These are phyloP conservation scores for Hirsutella minnesotensis DNA, from an alignment of 2,329 filamentous ascomycete species.

Conservation along the genomic window DNA sequence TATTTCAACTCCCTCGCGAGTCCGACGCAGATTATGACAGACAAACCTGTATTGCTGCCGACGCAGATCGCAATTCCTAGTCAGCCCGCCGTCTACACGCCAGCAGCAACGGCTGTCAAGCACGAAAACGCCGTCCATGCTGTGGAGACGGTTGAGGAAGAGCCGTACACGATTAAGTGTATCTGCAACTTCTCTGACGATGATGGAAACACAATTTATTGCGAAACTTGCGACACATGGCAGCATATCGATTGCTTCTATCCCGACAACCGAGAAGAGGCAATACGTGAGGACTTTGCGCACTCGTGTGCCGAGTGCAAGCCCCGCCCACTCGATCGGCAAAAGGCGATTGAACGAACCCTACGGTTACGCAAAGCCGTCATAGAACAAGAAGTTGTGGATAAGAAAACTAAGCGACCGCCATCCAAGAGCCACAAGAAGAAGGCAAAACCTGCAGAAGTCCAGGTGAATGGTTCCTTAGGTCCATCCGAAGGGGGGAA, in stretches of 20 bases:
- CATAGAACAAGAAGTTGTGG: slow-evolving; percentile 33
- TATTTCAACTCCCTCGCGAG: slow-evolving; percentile 26
- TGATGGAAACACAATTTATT: slow-evolving; percentile 95
- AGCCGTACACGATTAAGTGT: slow-evolving; percentile 94
- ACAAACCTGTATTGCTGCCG: slow-evolving; percentile 40
- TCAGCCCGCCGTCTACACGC: slow-evolving; percentile 32
- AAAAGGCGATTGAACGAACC: slow-evolving; percentile 59
- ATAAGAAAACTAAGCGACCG: slow-evolving; percentile 64
- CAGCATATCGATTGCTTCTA: slow-evolving; percentile 98
- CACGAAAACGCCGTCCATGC: slow-evolving; percentile 29
- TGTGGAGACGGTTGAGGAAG: slow-evolving; percentile 51
- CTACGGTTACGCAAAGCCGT: slow-evolving; percentile 44
- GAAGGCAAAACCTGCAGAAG: slow-evolving; percentile 61
- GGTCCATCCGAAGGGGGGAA: slow-evolving; percentile 45
- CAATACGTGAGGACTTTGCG: slow-evolving; percentile 58
- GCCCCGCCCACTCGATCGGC: slow-evolving; percentile 61
- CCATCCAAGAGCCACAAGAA: slow-evolving; percentile 79
- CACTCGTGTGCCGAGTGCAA: slow-evolving; percentile 88
- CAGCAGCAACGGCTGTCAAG: slow-evolving; percentile 18
- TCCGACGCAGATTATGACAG: slow-evolving; percentile 49
- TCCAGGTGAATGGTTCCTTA: slow-evolving; percentile 55
- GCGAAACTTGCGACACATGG: slow-evolving; percentile 93
- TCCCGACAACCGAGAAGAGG: slow-evolving; percentile 56
- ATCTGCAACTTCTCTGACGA: slow-evolving; percentile 90
- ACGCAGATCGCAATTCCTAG: slow-evolving; percentile 44